phyloP scores from a whole-genome alignment of 2,329 filamentous ascomycete species.

The Nectriaceae sp. region DNA sequence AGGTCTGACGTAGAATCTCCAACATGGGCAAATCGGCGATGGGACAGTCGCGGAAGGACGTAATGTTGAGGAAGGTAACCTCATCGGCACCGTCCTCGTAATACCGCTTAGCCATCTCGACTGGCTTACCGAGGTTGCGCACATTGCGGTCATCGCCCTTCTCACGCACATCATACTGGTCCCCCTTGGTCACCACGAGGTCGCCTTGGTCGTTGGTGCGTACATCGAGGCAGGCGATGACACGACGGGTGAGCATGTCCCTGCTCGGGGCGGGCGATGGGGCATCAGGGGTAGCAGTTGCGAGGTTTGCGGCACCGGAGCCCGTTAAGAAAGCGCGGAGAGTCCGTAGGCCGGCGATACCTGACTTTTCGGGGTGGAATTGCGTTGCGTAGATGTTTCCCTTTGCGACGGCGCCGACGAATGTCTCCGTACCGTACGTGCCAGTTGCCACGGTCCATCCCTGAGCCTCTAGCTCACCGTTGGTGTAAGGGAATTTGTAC shows the following conservation, averaged over 20 bases:
- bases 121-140: conserved; percentile 93
- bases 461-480: conserved; percentile 72
- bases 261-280: conserved; percentile 23
- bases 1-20: conserved; percentile 83
- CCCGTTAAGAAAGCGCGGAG: conserved; percentile 86
- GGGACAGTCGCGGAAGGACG: conserved; percentile 93
- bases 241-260: conserved; percentile 83
- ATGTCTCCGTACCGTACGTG: conserved; percentile 83
- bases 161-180: conserved; percentile 97
- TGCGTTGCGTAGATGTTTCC: conserved; percentile 89
- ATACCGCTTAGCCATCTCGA: conserved; percentile 90
- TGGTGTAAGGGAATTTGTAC: conserved; percentile 77
- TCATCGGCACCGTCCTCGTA: conserved; percentile 97
- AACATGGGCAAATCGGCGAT: conserved; percentile 94
- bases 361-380: conserved; percentile 98
- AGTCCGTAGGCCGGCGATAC: conserved; percentile 81
- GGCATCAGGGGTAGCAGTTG: conserved; percentile 16
- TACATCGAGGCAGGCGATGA: conserved; percentile 96
- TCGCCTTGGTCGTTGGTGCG: conserved; percentile 93
- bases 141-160: conserved; percentile 69
- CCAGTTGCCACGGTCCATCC: conserved; percentile 95
- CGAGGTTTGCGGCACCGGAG: conserved; percentile 55
- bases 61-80: conserved; percentile 97
- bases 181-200: conserved; percentile 95
- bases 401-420: conserved; percentile 85